Percentiles rank a stretch among this genome's conserved stretches.
These are phyloP conservation scores for Triticum urartu DNA, from an alignment of 176 grass and related monocot genomes.

Conservation along the genomic window DNA sequence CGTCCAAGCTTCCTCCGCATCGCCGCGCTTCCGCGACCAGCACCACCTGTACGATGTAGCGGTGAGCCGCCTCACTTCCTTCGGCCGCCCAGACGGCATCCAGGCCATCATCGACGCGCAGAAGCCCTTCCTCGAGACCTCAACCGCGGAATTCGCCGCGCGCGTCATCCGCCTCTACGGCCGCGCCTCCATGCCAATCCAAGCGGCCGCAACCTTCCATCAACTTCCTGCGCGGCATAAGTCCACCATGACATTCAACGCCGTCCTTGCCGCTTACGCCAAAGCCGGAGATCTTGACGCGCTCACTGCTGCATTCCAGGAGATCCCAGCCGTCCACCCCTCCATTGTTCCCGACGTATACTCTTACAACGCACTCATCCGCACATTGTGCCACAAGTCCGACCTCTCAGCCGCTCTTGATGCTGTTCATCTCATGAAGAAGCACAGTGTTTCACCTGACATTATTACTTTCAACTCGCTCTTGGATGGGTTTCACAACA, in stretches of 20 bases:
- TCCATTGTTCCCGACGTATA: constrained; percentile 24
- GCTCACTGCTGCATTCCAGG: constrained; percentile 31
- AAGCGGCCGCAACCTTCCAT: constrained; percentile 38
- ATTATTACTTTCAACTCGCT: constrained; percentile 48
- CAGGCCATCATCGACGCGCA: constrained; percentile 56
- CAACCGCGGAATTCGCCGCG: constrained; percentile 35
- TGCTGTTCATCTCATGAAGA: constrained; percentile 50
- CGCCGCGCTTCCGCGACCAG: constrained; percentile 39
- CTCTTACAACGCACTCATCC: constrained; percentile 69
- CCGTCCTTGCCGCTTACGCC: constrained; percentile 32
- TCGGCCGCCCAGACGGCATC: constrained; percentile 36
- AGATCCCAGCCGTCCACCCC: constrained; percentile 42
- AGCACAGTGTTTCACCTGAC: constrained; percentile 23
- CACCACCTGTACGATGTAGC: constrained; percentile 46
- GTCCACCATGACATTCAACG: constrained; percentile 39
- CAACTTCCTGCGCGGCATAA: constrained; percentile 31
- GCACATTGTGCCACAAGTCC: constrained; percentile 23
- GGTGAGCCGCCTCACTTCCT: constrained; percentile 44
- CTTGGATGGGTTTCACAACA: constrained; percentile 45
- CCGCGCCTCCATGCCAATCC: constrained; percentile 47
- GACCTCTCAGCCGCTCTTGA: constrained; percentile 50
- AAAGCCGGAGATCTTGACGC: neutral
- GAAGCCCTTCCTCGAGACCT: constrained; percentile 54
- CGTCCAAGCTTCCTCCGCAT: constrained; percentile 29
- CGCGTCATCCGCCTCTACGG: constrained; percentile 64